phyloP scores from a whole-genome alignment of 352 stramenopile species.

The Pythium brassicae region DNA sequence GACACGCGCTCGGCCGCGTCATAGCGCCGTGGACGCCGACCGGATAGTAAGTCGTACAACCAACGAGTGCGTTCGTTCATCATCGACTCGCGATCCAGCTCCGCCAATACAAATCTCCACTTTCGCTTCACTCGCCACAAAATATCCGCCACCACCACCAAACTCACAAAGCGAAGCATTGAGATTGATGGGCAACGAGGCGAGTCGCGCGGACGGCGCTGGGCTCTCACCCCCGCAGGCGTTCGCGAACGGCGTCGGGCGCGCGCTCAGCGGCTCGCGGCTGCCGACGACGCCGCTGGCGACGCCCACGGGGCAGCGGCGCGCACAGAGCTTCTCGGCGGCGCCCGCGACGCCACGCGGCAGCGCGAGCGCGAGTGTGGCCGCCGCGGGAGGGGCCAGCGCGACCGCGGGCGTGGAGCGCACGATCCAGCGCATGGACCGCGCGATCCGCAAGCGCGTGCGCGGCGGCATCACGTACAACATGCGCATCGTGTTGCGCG shows the following conservation, averaged over 20 bases:
- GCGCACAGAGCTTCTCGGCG: conserved; percentile 42
- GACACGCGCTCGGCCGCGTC: too few relatives aligned
- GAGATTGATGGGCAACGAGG: conserved; percentile 49
- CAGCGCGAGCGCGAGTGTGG: neutral
- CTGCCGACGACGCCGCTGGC: conserved; percentile 21
- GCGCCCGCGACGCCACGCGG: conserved; percentile 8
- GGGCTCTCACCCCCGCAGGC: conserved; percentile 15
- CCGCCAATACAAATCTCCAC: too few relatives aligned
- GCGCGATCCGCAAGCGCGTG: conserved; percentile 73
- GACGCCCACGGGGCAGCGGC: conserved; percentile 18
- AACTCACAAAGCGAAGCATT: too few relatives aligned
- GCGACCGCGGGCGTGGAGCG: conserved; percentile 30
- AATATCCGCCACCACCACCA: too few relatives aligned
- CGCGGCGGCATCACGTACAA: conserved; percentile 86
- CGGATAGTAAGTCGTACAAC: too few relatives aligned
- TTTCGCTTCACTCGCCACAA: too few relatives aligned
- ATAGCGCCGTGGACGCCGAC: too few relatives aligned
- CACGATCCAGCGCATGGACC: conserved; percentile 82
- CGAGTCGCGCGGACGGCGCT: conserved; percentile 28
- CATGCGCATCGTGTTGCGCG: conserved; percentile 89
- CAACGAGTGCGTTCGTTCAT: too few relatives aligned
- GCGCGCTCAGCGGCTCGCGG: neutral
- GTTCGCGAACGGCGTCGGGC: neutral
- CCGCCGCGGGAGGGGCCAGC: neutral
- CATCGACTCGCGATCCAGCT: too few relatives aligned